Conservation (phyloP, 331 rosid genomes). For the Ulmus americana region DNA sequence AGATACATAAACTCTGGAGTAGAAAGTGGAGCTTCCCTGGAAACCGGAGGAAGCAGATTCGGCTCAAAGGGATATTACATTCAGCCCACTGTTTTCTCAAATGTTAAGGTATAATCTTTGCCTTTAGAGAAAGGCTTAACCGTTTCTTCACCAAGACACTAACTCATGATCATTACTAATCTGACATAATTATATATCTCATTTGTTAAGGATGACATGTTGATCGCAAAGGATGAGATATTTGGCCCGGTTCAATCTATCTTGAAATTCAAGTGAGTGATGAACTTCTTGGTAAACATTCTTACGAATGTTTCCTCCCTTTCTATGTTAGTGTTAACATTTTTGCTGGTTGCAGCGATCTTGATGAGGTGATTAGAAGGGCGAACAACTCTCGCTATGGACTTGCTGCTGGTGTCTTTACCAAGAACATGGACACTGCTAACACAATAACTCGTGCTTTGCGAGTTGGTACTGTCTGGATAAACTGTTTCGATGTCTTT, state of each 20-base stretch:
- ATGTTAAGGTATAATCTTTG: conserved; percentile 47
- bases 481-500: conserved; percentile 66
- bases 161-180: conserved; percentile 5
- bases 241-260: conserved; percentile 91
- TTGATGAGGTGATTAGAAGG: conserved; percentile 62
- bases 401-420: conserved; percentile 85
- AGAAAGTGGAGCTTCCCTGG: conserved; percentile 68
- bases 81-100: conserved; percentile 84
- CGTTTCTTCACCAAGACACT: conserved; percentile 4
- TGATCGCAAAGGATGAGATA: conserved; percentile 76
- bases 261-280: conserved; percentile 63
- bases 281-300: background rate
- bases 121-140: background rate
- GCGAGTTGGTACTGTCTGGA: conserved; percentile 69
- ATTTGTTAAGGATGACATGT: conserved; percentile 58
- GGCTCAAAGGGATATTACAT: conserved; percentile 68
- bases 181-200: conserved; percentile 8
- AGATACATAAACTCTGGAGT: conserved; percentile 57
- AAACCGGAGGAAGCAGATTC: conserved; percentile 71
- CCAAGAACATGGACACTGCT: conserved; percentile 63
- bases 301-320: background rate
- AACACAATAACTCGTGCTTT: conserved; percentile 59
- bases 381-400: conserved; percentile 64
- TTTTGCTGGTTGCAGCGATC: conserved; percentile 40
- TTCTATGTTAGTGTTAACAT: conserved; percentile 8